These are phyloP conservation scores for Mortierella sp. DNA, from an alignment of 371 early-diverging fungal species.

Conservation along the genomic window DNA sequence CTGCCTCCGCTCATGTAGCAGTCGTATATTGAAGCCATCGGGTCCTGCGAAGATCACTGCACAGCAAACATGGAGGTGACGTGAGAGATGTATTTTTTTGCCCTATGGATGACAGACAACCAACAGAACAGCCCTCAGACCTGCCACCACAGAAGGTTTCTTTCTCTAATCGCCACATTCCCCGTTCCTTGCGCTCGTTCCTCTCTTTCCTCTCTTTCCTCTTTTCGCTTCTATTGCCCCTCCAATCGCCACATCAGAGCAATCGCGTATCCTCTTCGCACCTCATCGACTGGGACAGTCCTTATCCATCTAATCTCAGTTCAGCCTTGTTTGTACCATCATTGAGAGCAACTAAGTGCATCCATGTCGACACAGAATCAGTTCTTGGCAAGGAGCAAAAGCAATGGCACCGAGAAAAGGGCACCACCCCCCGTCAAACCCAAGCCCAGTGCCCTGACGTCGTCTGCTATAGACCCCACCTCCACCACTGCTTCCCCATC, in stretches of 20 bases:
- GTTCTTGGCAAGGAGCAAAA: constrained; percentile 20
- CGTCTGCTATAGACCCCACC: constrained; percentile 6
- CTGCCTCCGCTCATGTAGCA: too few species aligned
- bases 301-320: too few species aligned
- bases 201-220: neutral
- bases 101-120: neutral
- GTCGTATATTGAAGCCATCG: too few species aligned
- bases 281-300: too few species aligned
- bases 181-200: neutral
- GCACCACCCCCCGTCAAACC: constrained; percentile 44
- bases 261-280: neutral
- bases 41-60: too few species aligned
- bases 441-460: constrained; percentile 30
- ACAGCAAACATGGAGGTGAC: too few species aligned
- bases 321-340: too few species aligned
- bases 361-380: neutral
- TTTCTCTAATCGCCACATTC: too few species aligned
- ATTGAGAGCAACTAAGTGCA: neutral
- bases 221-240: neutral
- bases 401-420: constrained; percentile 26
- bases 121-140: neutral
- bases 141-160: too few species aligned
- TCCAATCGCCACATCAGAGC: neutral
- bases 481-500: neutral
- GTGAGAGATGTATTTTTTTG: too few species aligned